Percentiles rank a stretch among this genome's conserved stretches.
Evolutionary conservation across 768 basidiomycete genomes (phyloP).

Genomic region (Boletus reticulatus): DNA sequence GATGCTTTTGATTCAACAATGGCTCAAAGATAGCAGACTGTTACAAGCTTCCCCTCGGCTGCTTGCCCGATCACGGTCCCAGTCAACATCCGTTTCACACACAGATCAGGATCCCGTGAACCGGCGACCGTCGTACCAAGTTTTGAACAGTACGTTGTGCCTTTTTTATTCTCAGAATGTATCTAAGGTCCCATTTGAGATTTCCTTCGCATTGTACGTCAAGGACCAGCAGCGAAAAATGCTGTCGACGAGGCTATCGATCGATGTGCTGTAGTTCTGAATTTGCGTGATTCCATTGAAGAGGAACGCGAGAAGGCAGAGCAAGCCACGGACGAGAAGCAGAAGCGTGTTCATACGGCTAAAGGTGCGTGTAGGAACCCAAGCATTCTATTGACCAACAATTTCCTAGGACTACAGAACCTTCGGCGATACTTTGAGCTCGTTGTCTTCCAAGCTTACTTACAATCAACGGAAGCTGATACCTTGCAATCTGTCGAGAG

Average conservation of each 20-base stretch:
- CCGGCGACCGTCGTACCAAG: constrained; percentile 68
- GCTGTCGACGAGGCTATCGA: constrained; percentile 88
- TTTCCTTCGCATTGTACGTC: constrained; percentile 80
- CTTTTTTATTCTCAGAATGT: background rate
- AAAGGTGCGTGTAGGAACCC: constrained; percentile 50
- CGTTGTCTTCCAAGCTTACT: constrained; percentile 86
- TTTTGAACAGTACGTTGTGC: constrained; percentile 78
- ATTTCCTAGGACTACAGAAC: constrained; percentile 63
- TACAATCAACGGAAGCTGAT: constrained; percentile 79
- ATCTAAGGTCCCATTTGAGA: constrained; percentile 41
- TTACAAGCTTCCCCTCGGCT: constrained; percentile 32
- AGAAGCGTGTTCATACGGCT: constrained; percentile 63
- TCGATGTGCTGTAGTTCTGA: constrained; percentile 77
- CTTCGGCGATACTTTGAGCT: constrained; percentile 83
- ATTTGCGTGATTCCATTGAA: constrained; percentile 88
- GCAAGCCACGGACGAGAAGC: constrained; percentile 67
- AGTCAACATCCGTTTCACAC: constrained; percentile 35
- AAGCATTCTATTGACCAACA: constrained; percentile 4
- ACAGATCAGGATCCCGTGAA: constrained; percentile 29
- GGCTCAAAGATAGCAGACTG: constrained; percentile 52
- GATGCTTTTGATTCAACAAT: constrained; percentile 78
- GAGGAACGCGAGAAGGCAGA: constrained; percentile 75
- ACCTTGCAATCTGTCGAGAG: constrained; percentile 71
- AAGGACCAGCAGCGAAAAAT: constrained; percentile 82
- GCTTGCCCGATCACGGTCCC: constrained; percentile 42